Evolutionary conservation across 371 early-diverging fungal species (phyloP).

Genomic region (Mucor irregularis): DNA sequence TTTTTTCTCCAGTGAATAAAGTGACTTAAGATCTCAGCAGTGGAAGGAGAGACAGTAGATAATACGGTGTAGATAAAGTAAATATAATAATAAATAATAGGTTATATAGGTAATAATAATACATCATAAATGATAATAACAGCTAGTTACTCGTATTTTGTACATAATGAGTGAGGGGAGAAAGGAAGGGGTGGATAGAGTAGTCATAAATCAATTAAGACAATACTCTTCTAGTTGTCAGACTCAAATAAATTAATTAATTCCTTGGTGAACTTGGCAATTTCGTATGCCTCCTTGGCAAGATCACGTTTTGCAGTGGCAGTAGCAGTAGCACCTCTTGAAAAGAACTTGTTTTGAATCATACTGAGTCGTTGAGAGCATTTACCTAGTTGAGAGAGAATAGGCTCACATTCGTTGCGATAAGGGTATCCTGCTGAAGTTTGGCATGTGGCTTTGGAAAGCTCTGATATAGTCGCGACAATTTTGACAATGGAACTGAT

Average conservation of each 20-base stretch:
- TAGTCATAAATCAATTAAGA: no score
- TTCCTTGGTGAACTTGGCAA: constrained; percentile 85
- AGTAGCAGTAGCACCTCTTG: constrained; percentile 27
- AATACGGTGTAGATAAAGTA: no score
- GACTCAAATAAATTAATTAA: constrained; percentile 56
- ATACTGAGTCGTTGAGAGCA: constrained; percentile 13
- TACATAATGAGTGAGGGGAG: no score
- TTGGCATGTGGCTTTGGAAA: constrained; percentile 43
- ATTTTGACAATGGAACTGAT: constrained; percentile 69
- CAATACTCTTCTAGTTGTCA: background rate
- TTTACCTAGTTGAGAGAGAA: constrained; percentile 55
- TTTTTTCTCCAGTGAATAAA: no score
- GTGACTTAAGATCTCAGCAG: no score
- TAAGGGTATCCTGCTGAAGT: constrained; percentile 38
- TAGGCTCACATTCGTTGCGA: constrained; percentile 46
- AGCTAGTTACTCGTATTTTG: no score
- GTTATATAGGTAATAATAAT: no score
- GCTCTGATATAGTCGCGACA: constrained; percentile 41
- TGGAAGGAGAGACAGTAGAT: no score
- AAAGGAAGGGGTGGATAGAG: no score
- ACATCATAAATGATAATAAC: no score
- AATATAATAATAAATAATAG: no score
- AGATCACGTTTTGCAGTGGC: constrained; percentile 82
- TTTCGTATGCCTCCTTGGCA: constrained; percentile 87
- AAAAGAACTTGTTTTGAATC: constrained; percentile 10